Evolutionary conservation across 345 rosid genomes (phyloP).

Genomic region (Ceriops decandra): DNA sequence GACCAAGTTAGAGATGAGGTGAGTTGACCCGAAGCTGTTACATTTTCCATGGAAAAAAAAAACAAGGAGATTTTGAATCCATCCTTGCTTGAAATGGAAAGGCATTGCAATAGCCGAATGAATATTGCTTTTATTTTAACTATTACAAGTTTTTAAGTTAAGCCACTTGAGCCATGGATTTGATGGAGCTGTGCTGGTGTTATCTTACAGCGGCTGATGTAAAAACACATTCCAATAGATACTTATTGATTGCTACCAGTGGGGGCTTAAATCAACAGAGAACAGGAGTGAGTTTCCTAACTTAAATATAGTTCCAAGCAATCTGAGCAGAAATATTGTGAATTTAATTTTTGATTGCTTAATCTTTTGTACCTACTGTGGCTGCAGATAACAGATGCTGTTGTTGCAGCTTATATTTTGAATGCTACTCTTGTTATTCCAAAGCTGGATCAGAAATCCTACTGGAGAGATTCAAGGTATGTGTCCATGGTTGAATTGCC

Average conservation of each 20-base stretch:
- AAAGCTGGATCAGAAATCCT: conserved; percentile 77
- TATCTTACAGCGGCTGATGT: conserved; percentile 42
- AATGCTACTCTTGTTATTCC: conserved; percentile 92
- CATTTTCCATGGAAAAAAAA: too few relatives aligned
- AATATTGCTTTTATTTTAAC: not conserved
- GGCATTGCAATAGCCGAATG: too few relatives aligned
- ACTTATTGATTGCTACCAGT: conserved; percentile 78
- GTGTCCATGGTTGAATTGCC: conserved; percentile 1
- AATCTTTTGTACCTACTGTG: not conserved
- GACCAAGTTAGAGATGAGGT: too few relatives aligned
- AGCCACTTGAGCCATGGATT: not conserved
- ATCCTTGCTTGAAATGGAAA: too few relatives aligned
- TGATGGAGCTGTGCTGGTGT: conserved; percentile 17
- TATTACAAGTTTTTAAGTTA: not conserved
- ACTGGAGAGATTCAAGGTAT: conserved; percentile 89
- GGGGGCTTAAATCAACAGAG: conserved; percentile 95
- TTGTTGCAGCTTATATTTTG: conserved; percentile 85
- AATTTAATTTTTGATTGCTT: conserved; percentile 6
- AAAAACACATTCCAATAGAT: conserved; percentile 54
- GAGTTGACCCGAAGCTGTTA: too few relatives aligned
- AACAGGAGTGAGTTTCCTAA: conserved; percentile 64
- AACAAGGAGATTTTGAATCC: too few relatives aligned
- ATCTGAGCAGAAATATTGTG: not conserved
- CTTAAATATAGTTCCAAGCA: not conserved
- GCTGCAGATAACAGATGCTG: conserved; percentile 81